A percentile compares a stretch with the other conserved stretches of the same genome.
These are phyloP conservation scores for Pholiota molesta DNA, from an alignment of 768 basidiomycete genomes.

Conservation along the genomic window DNA sequence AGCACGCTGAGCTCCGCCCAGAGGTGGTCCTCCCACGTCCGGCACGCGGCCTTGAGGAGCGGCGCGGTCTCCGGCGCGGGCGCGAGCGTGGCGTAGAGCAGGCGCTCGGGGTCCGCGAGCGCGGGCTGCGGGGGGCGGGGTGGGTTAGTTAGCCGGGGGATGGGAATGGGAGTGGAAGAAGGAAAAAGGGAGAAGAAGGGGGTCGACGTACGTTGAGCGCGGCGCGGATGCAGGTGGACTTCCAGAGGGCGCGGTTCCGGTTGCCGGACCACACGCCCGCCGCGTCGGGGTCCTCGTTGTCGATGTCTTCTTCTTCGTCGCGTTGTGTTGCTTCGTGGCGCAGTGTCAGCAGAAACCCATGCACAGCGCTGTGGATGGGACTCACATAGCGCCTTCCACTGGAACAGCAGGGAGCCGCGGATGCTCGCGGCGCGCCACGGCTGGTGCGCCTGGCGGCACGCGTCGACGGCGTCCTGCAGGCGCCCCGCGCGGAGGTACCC, in stretches of 20 bases:
- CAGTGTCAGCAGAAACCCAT: too few species aligned
- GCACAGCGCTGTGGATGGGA: slow-evolving; percentile 7
- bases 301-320: slow-evolving; percentile 44
- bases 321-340: slow-evolving; percentile 44
- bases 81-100: slow-evolving; percentile 83
- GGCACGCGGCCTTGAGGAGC: slow-evolving; percentile 72
- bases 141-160: neutral
- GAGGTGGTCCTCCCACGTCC: slow-evolving; percentile 93
- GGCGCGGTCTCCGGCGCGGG: slow-evolving; percentile 69
- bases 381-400: slow-evolving; percentile 74
- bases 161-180: too few species aligned
- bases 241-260: slow-evolving; percentile 80
- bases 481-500: slow-evolving; percentile 84
- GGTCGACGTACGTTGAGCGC: slow-evolving; percentile 67
- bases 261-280: slow-evolving; percentile 74
- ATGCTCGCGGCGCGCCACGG: slow-evolving; percentile 93
- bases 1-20: slow-evolving; percentile 88
- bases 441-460: slow-evolving; percentile 82
- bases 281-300: slow-evolving; percentile 51
- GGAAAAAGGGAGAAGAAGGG: neutral
- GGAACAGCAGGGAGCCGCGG: slow-evolving; percentile 78
- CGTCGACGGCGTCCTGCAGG: slow-evolving; percentile 80
- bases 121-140: slow-evolving; percentile 43
- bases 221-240: slow-evolving; percentile 77
- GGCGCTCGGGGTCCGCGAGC: slow-evolving; percentile 75